These are phyloP conservation scores for Nitzschia sp. DNA, from an alignment of 108 stramenopile species.

Conservation along the genomic window DNA sequence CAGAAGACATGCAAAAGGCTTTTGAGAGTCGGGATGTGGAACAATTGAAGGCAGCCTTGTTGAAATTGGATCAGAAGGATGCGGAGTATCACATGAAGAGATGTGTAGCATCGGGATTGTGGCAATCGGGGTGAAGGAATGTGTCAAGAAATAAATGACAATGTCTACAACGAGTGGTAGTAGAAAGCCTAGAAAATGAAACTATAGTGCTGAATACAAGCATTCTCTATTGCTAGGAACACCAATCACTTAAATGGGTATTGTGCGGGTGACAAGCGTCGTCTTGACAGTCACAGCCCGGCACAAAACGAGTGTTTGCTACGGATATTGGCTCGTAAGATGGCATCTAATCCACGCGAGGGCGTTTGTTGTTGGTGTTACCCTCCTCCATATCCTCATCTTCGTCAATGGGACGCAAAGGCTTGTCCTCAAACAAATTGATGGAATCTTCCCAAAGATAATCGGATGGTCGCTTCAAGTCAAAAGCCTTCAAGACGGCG, in stretches of 20 bases:
- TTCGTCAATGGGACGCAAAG: background rate
- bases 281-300: too few relatives aligned
- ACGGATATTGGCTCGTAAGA: too few relatives aligned
- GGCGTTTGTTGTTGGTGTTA: too few relatives aligned
- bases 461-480: conserved; percentile 50
- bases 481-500: conserved; percentile 45
- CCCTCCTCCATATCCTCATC: too few relatives aligned
- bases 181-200: too few relatives aligned
- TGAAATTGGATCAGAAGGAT: conserved; percentile 79
- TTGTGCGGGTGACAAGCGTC: too few relatives aligned
- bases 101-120: conserved; percentile 92
- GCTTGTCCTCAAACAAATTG: conserved; percentile 36
- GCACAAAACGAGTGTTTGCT: too few relatives aligned
- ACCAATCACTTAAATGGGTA: too few relatives aligned
- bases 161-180: too few relatives aligned
- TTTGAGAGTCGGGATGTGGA: conserved; percentile 91
- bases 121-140: conserved; percentile 56
- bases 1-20: conserved; percentile 88
- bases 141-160: background rate
- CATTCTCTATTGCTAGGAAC: too few relatives aligned
- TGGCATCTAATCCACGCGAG: too few relatives aligned
- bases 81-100: conserved; percentile 96
- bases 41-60: conserved; percentile 73
- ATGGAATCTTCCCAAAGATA: conserved; percentile 55
- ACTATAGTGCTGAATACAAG: too few relatives aligned